These are phyloP conservation scores for Novymonas esmeraldas DNA, from an alignment of 208 protist genomes.

Conservation along the genomic window DNA sequence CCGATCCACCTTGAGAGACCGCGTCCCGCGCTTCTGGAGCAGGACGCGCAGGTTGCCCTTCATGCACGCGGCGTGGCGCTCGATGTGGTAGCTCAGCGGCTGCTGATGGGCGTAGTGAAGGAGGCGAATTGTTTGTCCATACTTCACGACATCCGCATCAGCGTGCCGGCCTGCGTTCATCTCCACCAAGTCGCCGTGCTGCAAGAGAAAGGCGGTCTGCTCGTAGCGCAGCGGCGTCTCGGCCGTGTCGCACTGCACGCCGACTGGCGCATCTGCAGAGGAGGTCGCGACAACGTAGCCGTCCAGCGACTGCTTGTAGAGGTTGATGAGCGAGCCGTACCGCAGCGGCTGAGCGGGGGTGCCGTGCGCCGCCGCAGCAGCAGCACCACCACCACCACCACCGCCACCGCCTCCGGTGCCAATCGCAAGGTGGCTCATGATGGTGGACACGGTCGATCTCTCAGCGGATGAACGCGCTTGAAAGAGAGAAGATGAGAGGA, in stretches of 20 bases:
- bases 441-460: no score
- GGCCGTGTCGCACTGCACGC: constrained; percentile 34
- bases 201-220: constrained; percentile 46
- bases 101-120: constrained; percentile 53
- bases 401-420: no score
- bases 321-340: constrained; percentile 43
- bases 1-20: constrained; percentile 26
- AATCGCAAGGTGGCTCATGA: no score
- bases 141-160: constrained; percentile 53
- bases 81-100: constrained; percentile 42
- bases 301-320: constrained; percentile 44
- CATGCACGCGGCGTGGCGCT: constrained; percentile 47
- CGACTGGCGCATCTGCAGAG: constrained; percentile 45
- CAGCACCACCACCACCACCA: no score
- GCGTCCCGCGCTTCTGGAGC: constrained; percentile 35
- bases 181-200: constrained; percentile 39
- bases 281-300: constrained; percentile 51
- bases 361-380: no score
- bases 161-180: constrained; percentile 11
- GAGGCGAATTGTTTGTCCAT: constrained; percentile 56
- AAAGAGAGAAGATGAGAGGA: no score
- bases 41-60: constrained; percentile 58
- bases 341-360: constrained; percentile 22
- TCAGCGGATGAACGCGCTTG: no score
- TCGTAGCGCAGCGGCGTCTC: constrained; percentile 44